Conservation (phyloP, 345 rosid genomes). For the Microthlaspi erraticum region DNA sequence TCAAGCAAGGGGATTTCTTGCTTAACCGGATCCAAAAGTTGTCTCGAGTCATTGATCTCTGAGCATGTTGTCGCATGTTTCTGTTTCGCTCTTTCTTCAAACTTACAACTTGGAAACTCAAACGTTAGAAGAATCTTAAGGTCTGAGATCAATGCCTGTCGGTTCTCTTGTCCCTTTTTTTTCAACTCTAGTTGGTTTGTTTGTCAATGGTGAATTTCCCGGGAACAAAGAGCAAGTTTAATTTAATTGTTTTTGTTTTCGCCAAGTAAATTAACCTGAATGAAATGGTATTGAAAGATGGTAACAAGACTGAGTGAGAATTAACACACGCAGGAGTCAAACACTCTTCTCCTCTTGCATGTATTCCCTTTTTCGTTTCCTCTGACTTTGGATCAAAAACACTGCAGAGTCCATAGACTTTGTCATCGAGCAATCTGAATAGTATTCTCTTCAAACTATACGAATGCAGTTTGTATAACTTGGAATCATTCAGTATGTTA, state of each 20-base stretch:
- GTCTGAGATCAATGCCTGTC: slow-evolving; percentile 21
- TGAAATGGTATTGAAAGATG: background rate
- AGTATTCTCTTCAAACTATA: no score
- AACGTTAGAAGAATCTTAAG: slow-evolving; percentile 18
- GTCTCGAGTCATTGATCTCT: slow-evolving; percentile 93
- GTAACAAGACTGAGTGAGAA: background rate
- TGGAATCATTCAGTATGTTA: no score
- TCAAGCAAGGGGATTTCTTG: slow-evolving; percentile 98
- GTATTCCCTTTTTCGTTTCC: background rate
- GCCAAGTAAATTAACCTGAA: background rate
- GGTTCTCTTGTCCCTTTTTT: slow-evolving; percentile 1
- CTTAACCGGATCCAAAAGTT: slow-evolving; percentile 97
- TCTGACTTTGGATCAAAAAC: background rate
- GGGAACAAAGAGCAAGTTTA: slow-evolving; percentile 27
- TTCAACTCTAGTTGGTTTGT: slow-evolving; percentile 26
- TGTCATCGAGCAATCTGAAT: background rate
- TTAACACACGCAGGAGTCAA: background rate
- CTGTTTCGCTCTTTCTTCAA: slow-evolving; percentile 22
- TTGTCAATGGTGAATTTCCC: slow-evolving; percentile 21
- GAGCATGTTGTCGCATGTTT: slow-evolving; percentile 43
- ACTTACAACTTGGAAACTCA: slow-evolving; percentile 7
- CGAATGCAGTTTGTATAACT: no score
- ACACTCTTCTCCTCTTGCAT: background rate
- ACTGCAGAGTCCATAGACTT: background rate
- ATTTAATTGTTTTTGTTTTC: background rate